Conservation (phyloP, 805 yeast genomes). For the Ogataea paraovalis region DNA sequence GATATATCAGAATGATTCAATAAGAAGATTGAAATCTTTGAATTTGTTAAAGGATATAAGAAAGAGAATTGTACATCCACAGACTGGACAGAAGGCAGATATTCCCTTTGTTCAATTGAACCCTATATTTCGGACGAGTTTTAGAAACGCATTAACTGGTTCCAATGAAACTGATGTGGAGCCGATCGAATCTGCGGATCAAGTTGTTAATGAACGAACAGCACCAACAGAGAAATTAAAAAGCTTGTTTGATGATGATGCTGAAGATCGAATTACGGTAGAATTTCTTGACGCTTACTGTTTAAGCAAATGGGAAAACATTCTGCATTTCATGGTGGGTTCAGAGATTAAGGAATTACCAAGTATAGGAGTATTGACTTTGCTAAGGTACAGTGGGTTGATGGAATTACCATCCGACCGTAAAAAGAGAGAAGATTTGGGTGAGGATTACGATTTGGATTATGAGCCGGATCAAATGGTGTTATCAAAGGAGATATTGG, state of each 20-base stretch:
- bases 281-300: conserved; percentile 76
- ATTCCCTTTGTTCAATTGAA: conserved; percentile 48
- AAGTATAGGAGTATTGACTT: conserved; percentile 72
- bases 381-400: conserved; percentile 75
- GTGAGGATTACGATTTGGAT: conserved; percentile 18
- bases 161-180: conserved; percentile 31
- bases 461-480: conserved; percentile 16
- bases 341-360: conserved; percentile 70
- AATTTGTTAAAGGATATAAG: conserved; percentile 65
- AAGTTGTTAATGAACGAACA: conserved; percentile 3
- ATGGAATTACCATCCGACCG: conserved; percentile 63
- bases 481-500: conserved; percentile 19
- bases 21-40: conserved; percentile 69
- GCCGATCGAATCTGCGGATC: conserved; percentile 8
- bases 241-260: conserved; percentile 65
- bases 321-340: conserved; percentile 96
- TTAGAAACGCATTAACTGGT: conserved; percentile 83
- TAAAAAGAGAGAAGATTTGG: conserved; percentile 23
- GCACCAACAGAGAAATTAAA: conserved; percentile 2
- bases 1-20: conserved; percentile 66
- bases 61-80: conserved; percentile 32
- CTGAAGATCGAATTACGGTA: conserved; percentile 52
- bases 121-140: conserved; percentile 67
- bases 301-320: conserved; percentile 87
- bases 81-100: conserved; percentile 30